phyloP scores from a whole-genome alignment of 208 protist species.

The Crithidia sp. region DNA sequence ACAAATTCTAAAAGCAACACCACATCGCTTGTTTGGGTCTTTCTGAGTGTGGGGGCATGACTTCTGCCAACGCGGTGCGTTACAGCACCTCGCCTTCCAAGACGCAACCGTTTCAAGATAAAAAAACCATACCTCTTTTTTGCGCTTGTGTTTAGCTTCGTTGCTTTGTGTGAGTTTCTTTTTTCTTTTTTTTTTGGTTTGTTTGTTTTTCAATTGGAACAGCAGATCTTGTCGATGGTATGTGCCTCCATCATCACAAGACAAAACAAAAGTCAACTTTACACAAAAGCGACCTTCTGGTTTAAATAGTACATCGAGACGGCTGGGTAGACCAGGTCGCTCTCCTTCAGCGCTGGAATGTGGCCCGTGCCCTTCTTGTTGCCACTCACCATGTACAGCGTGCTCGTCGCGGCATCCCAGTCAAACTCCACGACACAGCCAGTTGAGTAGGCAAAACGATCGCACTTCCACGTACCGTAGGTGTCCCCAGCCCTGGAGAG shows the following conservation, averaged over 20 bases:
- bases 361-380: slow-evolving; percentile 73
- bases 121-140: background rate
- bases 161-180: background rate
- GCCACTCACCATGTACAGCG: slow-evolving; percentile 86
- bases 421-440: slow-evolving; percentile 93
- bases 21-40: no score
- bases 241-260: background rate
- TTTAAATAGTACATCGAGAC: slow-evolving; percentile 94
- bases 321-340: slow-evolving; percentile 82
- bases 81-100: no score
- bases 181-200: background rate
- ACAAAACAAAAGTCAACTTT: slow-evolving; percentile 17
- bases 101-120: no score
- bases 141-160: no score
- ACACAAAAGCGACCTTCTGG: slow-evolving; percentile 92
- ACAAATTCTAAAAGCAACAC: no score
- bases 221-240: no score
- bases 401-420: slow-evolving; percentile 72
- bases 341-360: slow-evolving; percentile 71
- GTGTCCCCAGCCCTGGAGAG: slow-evolving; percentile 86
- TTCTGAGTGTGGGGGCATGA: no score
- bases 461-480: slow-evolving; percentile 91
- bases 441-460: slow-evolving; percentile 82
- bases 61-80: no score
- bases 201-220: no score